phyloP scores from a whole-genome alignment of 75 land plant species.

The Picea sitchensis region DNA sequence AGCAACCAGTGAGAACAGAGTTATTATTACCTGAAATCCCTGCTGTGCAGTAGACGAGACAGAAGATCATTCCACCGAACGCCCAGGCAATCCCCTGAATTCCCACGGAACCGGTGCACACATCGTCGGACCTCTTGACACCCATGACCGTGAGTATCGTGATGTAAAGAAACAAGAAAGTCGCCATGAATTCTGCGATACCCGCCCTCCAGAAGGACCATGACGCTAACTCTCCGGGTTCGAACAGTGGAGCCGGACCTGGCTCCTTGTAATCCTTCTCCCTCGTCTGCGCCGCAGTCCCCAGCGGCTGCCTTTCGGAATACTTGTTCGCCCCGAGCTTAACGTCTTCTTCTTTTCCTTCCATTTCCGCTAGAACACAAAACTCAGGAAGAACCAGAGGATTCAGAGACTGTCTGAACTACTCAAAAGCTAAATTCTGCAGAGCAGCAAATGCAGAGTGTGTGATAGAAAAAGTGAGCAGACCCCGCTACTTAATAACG shows the following conservation, averaged over 20 bases:
- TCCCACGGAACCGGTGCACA: constrained; percentile 20
- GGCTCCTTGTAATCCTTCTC: constrained; percentile 36
- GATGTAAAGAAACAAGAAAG: constrained; percentile 45
- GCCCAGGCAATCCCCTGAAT: constrained; percentile 44
- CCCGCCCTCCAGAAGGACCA: constrained; percentile 59
- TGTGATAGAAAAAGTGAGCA: too few species aligned
- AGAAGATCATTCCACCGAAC: constrained; percentile 42
- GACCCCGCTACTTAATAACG: too few species aligned
- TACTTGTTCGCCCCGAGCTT: constrained; percentile 47
- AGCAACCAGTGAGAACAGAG: too few species aligned
- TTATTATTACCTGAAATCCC: constrained; percentile 38
- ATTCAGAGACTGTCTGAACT: too few species aligned
- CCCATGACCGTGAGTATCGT: constrained; percentile 45
- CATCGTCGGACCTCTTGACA: constrained; percentile 8
- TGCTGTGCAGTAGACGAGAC: constrained; percentile 42
- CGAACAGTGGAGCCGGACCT: constrained; percentile 25
- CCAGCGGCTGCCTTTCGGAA: constrained; percentile 38
- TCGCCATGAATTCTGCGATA: constrained; percentile 47
- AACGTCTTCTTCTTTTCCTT: constrained; percentile 49
- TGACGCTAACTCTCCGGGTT: constrained; percentile 22
- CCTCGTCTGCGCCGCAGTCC: constrained; percentile 29
- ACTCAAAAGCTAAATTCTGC: too few species aligned
- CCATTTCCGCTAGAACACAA: background rate
- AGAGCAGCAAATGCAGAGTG: too few species aligned
- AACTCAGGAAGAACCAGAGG: background rate